Percentiles rank a stretch among this genome's conserved stretches.
phyloP scores from a whole-genome alignment of 495 filamentous ascomycete species.

The Parathielavia hyrcaniae region DNA sequence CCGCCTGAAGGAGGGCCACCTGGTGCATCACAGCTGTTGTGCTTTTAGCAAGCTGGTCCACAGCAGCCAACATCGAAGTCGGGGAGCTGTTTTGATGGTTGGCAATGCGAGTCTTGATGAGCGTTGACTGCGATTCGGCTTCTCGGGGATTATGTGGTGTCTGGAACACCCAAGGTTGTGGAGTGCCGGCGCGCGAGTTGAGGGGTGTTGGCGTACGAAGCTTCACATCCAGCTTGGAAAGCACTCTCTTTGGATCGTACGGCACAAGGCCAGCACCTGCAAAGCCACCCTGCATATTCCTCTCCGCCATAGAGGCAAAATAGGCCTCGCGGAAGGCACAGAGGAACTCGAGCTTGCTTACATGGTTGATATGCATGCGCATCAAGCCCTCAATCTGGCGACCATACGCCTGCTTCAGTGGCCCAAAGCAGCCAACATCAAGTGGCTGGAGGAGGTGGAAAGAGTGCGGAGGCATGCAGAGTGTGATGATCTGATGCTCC shows the following conservation, averaged over 20 bases:
- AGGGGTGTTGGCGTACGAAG: not conserved
- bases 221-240: not conserved
- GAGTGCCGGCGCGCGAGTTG: not conserved
- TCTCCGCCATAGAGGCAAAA: slow-evolving; percentile 6
- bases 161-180: slow-evolving; percentile 8
- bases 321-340: not conserved
- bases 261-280: slow-evolving; percentile 1
- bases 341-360: slow-evolving; percentile 5
- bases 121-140: not conserved
- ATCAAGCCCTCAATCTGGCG: slow-evolving; percentile 2
- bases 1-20: not conserved
- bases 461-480: slow-evolving; percentile 17
- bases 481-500: too few species aligned
- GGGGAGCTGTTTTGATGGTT: slow-evolving; percentile 10
- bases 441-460: slow-evolving; percentile 1
- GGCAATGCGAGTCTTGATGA: slow-evolving; percentile 12
- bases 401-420: slow-evolving; percentile 2
- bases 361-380: not conserved
- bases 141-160: slow-evolving; percentile 1
- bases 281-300: not conserved
- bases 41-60: slow-evolving; percentile 9
- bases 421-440: slow-evolving; percentile 7
- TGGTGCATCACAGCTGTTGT: slow-evolving; percentile 9
- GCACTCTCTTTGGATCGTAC: slow-evolving; percentile 1
- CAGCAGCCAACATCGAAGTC: slow-evolving; percentile 7